A percentile compares a stretch with the other conserved stretches of the same genome.
Conservation (phyloP, 2,329 filamentous ascomycete species). For the Lachnellula suecica region DNA sequence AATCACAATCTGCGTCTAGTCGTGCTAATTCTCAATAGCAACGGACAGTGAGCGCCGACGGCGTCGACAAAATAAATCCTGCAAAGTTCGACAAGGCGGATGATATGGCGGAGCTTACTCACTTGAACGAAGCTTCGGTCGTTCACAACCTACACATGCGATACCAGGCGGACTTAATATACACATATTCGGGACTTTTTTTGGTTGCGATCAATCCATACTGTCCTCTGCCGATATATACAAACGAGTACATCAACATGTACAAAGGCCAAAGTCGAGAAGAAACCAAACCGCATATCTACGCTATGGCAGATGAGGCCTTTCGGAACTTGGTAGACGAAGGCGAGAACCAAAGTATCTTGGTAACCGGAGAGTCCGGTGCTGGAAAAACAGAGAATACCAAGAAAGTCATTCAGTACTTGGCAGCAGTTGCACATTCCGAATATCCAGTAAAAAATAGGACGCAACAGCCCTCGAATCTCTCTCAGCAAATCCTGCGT, state of each 20-base stretch:
- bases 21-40: constrained; percentile 53
- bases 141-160: constrained; percentile 95
- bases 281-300: constrained; percentile 96
- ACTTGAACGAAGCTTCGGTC: constrained; percentile 95
- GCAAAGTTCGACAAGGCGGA: constrained; percentile 99
- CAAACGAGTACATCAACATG: constrained; percentile 96
- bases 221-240: constrained; percentile 91
- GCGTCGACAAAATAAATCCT: constrained; percentile 97
- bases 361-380: constrained; percentile 96
- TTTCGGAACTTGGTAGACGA: constrained; percentile 96
- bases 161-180: constrained; percentile 95
- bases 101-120: constrained; percentile 98
- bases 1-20: not conserved
- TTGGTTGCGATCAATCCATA: constrained; percentile 97
- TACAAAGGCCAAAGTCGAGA: constrained; percentile 90
- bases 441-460: constrained; percentile 68
- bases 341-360: constrained; percentile 92
- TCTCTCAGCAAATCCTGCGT: constrained; percentile 93
- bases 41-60: constrained; percentile 81
- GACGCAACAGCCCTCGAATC: constrained; percentile 69
- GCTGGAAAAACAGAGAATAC: constrained; percentile 99
- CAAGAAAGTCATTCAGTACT: constrained; percentile 98
- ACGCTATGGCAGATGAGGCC: constrained; percentile 94
- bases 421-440: constrained; percentile 87
- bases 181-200: constrained; percentile 96